These are phyloP conservation scores for Fagus crenata DNA, from an alignment of 306 rosid species.

Conservation along the genomic window DNA sequence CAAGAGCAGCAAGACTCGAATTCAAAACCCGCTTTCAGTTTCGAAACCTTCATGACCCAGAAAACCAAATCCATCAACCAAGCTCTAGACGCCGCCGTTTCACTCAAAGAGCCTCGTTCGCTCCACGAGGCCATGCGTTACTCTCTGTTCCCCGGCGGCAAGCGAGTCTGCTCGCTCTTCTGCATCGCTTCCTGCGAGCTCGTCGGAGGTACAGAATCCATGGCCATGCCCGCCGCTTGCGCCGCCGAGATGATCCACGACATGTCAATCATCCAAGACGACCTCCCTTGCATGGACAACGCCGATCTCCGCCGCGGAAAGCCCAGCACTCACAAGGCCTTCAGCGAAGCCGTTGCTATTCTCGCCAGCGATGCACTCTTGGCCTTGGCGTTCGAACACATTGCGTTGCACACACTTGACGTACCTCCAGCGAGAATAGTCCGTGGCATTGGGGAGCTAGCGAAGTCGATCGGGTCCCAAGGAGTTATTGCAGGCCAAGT, in stretches of 20 bases:
- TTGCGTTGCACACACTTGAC: constrained; percentile 36
- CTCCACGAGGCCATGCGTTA: constrained; percentile 73
- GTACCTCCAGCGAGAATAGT: constrained; percentile 43
- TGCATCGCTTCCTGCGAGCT: constrained; percentile 71
- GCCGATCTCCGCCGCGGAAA: constrained; percentile 75
- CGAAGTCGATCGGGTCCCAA: constrained; percentile 52
- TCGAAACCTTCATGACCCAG: constrained; percentile 55
- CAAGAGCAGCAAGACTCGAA: neutral
- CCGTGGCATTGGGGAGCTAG: constrained; percentile 51
- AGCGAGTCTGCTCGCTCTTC: constrained; percentile 60
- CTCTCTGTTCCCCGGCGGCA: constrained; percentile 80
- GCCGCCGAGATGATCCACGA: constrained; percentile 82
- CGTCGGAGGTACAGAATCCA: constrained; percentile 50
- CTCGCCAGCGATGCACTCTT: constrained; percentile 67
- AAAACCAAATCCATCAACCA: constrained; percentile 49
- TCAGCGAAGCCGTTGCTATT: constrained; percentile 68
- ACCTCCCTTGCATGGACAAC: constrained; percentile 78
- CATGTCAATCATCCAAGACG: constrained; percentile 80
- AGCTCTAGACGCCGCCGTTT: constrained; percentile 56
- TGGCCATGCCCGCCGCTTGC: constrained; percentile 64
- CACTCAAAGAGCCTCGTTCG: constrained; percentile 44
- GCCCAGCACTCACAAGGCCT: constrained; percentile 65
- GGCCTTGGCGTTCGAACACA: constrained; percentile 58
- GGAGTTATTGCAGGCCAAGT: constrained; percentile 72
- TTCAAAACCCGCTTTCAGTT: constrained; percentile 36